These are phyloP conservation scores for Termitomyces sp. DNA, from an alignment of 768 basidiomycete species.

Conservation along the genomic window DNA sequence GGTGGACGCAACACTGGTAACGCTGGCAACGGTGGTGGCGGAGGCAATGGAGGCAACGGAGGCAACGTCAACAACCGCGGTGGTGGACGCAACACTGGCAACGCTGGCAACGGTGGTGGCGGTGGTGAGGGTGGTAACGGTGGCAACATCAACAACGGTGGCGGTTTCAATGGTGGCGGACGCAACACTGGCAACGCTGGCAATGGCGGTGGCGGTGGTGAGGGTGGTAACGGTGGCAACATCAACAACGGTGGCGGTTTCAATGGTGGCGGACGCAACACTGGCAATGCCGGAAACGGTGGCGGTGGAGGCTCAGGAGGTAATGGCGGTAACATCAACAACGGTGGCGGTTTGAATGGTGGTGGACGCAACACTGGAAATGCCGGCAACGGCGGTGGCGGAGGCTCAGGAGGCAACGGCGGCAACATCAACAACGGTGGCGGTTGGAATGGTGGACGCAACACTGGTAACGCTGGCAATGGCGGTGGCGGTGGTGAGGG, in stretches of 20 bases:
- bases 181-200: neutral
- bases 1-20: neutral
- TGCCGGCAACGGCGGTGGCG: conserved; percentile 1
- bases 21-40: conserved; percentile 2
- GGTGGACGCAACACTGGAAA: conserved; percentile 2
- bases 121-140: neutral
- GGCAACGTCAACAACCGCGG: neutral
- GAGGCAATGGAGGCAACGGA: conserved; percentile 1
- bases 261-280: neutral
- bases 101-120: conserved; percentile 1
- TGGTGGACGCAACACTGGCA: neutral
- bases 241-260: neutral
- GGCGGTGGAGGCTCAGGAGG: neutral
- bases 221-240: neutral
- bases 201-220: neutral
- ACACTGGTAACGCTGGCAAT: neutral
- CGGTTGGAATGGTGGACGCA: neutral
- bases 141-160: neutral
- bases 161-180: neutral
- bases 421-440: conserved; percentile 1
- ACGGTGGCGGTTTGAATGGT: neutral
- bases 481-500: conserved; percentile 1
- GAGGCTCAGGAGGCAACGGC: neutral
- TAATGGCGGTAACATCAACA: neutral
- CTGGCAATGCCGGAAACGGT: neutral